Percentiles rank a stretch among this genome's conserved stretches.
Evolutionary conservation across 208 protist species (phyloP).

Genomic region (Leishmania gerbilli): DNA sequence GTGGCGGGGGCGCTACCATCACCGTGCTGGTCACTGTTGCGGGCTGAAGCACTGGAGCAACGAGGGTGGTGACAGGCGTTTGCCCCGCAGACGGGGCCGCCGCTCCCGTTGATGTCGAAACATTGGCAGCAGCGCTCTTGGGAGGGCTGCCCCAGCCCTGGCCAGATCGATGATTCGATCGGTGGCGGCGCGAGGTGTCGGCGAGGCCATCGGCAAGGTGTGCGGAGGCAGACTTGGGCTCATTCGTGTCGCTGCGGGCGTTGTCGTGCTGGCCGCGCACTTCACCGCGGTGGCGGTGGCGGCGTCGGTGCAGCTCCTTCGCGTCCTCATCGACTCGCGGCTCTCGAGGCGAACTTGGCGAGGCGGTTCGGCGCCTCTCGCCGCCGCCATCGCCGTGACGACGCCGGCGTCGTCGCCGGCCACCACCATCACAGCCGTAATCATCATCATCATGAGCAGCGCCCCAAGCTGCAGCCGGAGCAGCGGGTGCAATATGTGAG

Average conservation of each 20-base stretch:
- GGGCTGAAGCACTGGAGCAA: background rate
- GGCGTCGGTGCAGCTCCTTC: conserved; percentile 3
- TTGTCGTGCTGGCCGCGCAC: conserved; percentile 1
- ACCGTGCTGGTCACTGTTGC: background rate
- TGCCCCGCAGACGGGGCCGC: conserved; percentile 2
- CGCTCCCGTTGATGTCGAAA: background rate
- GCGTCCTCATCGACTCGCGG: background rate
- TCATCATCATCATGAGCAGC: background rate
- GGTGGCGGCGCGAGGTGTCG: conserved; percentile 8
- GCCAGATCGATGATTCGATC: background rate
- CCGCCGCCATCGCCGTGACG: background rate
- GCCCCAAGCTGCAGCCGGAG: background rate
- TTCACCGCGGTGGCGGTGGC: conserved; percentile 10
- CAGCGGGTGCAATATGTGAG: background rate
- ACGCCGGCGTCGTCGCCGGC: conserved; percentile 2
- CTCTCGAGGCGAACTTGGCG: background rate
- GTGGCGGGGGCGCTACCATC: background rate
- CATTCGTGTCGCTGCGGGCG: background rate
- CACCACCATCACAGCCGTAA: background rate
- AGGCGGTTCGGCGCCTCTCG: background rate
- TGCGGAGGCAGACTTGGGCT: conserved; percentile 11
- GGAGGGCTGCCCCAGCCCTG: background rate
- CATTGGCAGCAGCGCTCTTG: background rate
- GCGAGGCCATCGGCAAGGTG: background rate
- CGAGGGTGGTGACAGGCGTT: background rate